Conservation (phyloP, 2,329 filamentous ascomycete species). For the Parascedosporium putredinis region DNA sequence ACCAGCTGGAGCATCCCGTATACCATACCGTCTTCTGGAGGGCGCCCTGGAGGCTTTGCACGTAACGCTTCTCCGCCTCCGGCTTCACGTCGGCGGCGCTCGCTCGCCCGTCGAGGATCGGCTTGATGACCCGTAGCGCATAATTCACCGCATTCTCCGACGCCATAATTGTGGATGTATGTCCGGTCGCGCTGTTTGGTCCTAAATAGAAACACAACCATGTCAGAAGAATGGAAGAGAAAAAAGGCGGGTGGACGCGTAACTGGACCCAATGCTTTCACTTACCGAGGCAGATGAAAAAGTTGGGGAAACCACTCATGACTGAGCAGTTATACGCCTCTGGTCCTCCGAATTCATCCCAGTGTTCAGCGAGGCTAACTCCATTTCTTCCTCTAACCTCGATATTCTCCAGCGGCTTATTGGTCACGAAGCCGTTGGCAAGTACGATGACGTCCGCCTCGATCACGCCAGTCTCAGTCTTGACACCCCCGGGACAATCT, state of each 20-base stretch:
- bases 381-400: constrained; percentile 40
- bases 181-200: constrained; percentile 53
- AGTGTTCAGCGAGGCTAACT: constrained; percentile 41
- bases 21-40: constrained; percentile 24
- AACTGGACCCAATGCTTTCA: constrained; percentile 6
- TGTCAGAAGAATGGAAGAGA: background rate
- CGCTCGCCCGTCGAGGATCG: constrained; percentile 24
- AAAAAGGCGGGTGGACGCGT: too few species aligned
- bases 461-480: constrained; percentile 26
- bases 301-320: constrained; percentile 53
- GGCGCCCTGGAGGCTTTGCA: constrained; percentile 21
- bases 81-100: constrained; percentile 21
- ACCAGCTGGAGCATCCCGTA: constrained; percentile 26
- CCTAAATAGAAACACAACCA: constrained; percentile 20
- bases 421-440: constrained; percentile 51
- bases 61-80: constrained; percentile 24
- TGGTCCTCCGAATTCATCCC: constrained; percentile 47
- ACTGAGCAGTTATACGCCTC: constrained; percentile 50
- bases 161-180: constrained; percentile 49
- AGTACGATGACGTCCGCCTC: constrained; percentile 51
- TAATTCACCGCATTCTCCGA: constrained; percentile 52
- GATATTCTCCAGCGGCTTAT: constrained; percentile 41
- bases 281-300: constrained; percentile 48
- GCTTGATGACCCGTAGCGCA: constrained; percentile 46
- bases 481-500: constrained; percentile 32